Evolutionary conservation across 805 yeast genomes (phyloP).

Genomic region (Wickerhamiella kurtzmanii): DNA sequence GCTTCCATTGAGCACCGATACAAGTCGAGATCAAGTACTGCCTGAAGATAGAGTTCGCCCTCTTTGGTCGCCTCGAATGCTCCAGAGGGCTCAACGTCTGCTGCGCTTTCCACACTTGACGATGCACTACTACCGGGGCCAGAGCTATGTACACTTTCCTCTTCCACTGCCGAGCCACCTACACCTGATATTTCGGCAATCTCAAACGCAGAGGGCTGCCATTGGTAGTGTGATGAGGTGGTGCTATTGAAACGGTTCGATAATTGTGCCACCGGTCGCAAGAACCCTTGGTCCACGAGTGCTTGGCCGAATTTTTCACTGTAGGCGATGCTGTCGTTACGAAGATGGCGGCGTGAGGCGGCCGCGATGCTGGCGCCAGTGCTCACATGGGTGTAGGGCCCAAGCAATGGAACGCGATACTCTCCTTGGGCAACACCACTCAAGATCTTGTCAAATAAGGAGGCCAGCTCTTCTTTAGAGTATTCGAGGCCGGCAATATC

Average conservation of each 20-base stretch:
- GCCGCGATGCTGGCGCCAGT: slow-evolving; percentile 48
- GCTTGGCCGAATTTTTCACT: slow-evolving; percentile 71
- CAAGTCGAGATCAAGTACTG: slow-evolving; percentile 44
- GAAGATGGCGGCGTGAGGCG: slow-evolving; percentile 42
- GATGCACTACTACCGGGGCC: not conserved
- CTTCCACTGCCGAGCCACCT: not conserved
- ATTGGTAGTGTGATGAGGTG: slow-evolving; percentile 57
- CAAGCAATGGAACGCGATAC: slow-evolving; percentile 54
- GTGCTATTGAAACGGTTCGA: slow-evolving; percentile 47
- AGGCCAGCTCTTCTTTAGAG: slow-evolving; percentile 28
- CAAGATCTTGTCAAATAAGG: slow-evolving; percentile 32
- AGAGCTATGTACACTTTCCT: not conserved
- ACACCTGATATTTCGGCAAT: slow-evolving; percentile 3
- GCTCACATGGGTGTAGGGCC: slow-evolving; percentile 48
- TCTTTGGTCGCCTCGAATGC: not conserved
- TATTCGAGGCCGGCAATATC: slow-evolving; percentile 24
- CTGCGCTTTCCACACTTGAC: not conserved
- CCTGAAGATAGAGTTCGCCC: slow-evolving; percentile 34
- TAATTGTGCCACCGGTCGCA: slow-evolving; percentile 45
- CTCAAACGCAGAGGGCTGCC: slow-evolving; percentile 24
- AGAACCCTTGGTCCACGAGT: slow-evolving; percentile 44
- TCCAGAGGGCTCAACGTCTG: not conserved
- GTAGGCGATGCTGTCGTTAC: slow-evolving; percentile 37
- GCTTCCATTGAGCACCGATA: slow-evolving; percentile 59
- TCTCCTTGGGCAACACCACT: slow-evolving; percentile 37